Conservation (phyloP, 2,329 filamentous ascomycete species). For the Drechmeria coniospora region DNA sequence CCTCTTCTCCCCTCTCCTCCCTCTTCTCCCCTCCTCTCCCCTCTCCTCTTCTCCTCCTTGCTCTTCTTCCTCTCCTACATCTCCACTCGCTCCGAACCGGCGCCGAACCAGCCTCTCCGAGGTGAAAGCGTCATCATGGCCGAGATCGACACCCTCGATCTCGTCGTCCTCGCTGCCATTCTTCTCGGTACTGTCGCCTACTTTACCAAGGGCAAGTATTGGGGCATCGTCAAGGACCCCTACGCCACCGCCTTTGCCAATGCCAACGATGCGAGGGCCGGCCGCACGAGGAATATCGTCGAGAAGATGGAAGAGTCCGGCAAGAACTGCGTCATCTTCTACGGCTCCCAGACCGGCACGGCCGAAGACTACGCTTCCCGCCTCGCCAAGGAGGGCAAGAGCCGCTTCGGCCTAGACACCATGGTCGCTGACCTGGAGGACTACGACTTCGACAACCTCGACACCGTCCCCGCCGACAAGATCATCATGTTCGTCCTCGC, state of each 20-base stretch:
- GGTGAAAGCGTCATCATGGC: slow-evolving; percentile 57
- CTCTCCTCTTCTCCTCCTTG: background rate
- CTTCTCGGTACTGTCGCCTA: slow-evolving; percentile 82
- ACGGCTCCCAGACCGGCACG: slow-evolving; percentile 94
- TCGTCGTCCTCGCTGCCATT: slow-evolving; percentile 75
- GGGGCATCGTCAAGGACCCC: slow-evolving; percentile 77
- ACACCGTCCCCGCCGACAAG: slow-evolving; percentile 78
- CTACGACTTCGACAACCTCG: slow-evolving; percentile 91
- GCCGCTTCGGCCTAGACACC: slow-evolving; percentile 87
- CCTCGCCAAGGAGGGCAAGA: slow-evolving; percentile 92
- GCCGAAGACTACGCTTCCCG: slow-evolving; percentile 96
- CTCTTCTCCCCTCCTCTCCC: slow-evolving; percentile 1
- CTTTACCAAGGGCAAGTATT: slow-evolving; percentile 94
- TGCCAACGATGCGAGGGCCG: slow-evolving; percentile 55
- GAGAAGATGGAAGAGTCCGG: slow-evolving; percentile 91
- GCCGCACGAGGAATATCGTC: slow-evolving; percentile 79
- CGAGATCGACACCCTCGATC: slow-evolving; percentile 88
- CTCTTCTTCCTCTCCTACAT: background rate
- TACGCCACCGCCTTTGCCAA: slow-evolving; percentile 64
- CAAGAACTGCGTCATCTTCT: slow-evolving; percentile 98
- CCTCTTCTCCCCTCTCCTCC: background rate
- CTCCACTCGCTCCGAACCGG: background rate
- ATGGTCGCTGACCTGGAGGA: slow-evolving; percentile 98
- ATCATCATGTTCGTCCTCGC: slow-evolving; percentile 89
- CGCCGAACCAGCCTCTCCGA: background rate